phyloP scores from a whole-genome alignment of 768 basidiomycete genomes.

The Dioszegia hungarica region DNA sequence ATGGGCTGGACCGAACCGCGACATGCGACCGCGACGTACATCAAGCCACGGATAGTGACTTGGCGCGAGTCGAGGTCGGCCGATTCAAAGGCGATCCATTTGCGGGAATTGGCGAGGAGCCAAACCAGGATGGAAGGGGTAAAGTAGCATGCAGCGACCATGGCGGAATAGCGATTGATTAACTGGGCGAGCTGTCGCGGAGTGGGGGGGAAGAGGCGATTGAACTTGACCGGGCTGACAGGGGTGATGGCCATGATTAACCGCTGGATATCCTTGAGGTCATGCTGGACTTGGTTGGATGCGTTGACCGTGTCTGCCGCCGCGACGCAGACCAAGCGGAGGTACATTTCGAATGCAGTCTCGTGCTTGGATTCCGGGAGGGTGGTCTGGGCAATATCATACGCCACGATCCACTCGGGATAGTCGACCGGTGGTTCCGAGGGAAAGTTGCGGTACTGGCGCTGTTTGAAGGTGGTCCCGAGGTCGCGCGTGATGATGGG shows the following conservation, averaged over 20 bases:
- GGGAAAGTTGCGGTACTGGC: slow-evolving; percentile 67
- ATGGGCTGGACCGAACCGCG: slow-evolving; percentile 57
- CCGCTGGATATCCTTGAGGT: slow-evolving; percentile 57
- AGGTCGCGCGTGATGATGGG: slow-evolving; percentile 60
- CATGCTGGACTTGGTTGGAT: slow-evolving; percentile 41
- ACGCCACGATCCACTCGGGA: slow-evolving; percentile 63
- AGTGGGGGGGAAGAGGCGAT: slow-evolving; percentile 55
- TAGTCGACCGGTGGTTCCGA: slow-evolving; percentile 60
- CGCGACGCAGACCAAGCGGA: slow-evolving; percentile 74
- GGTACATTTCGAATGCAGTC: slow-evolving; percentile 69
- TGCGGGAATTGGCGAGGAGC: slow-evolving; percentile 62
- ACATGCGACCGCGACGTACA: slow-evolving; percentile 64
- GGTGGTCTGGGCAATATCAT: slow-evolving; percentile 57
- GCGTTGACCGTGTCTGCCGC: slow-evolving; percentile 49
- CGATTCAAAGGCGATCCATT: slow-evolving; percentile 64
- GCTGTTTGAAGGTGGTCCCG: slow-evolving; percentile 67
- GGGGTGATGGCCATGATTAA: slow-evolving; percentile 69
- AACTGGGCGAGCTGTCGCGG: slow-evolving; percentile 65
- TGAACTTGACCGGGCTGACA: slow-evolving; percentile 64
- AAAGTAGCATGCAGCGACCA: slow-evolving; percentile 66
- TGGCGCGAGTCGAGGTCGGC: slow-evolving; percentile 62
- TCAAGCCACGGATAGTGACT: slow-evolving; percentile 70
- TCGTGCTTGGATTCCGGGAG: slow-evolving; percentile 56
- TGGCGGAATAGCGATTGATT: slow-evolving; percentile 72
- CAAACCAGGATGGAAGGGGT: slow-evolving; percentile 55